Base-by-base conservation (phyloP, 2,329 filamentous ascomycete genomes). In the Neopestalotiopsis sp. region DNA sequence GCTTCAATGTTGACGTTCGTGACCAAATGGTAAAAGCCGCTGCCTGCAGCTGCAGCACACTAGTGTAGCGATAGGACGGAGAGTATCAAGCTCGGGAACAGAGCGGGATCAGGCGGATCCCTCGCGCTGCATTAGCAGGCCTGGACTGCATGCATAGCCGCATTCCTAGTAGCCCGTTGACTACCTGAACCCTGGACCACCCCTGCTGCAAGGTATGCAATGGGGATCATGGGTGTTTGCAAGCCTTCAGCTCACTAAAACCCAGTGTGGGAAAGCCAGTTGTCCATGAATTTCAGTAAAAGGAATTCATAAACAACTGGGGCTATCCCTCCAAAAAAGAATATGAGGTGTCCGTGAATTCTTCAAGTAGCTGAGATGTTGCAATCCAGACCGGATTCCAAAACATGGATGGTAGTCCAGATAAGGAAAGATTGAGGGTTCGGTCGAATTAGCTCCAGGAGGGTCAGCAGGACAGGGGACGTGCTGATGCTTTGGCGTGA, bases 61-160 rank as follows among this genome's bases (percentile, higher is more conserved):
- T 30, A 59, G 13, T 13, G 24, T 24, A 28, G 30, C 34, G 24
- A 30, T 6, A 59, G 24, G 20, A 30, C 24, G 20, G 24, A 30
- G 20, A 14, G 24, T 28, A 59, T 28, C 57, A 30, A 59, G 24
- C 30, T 34, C 57, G 57, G 57, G 57, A 59, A 59, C 57, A 59
- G 57, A 59, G 57, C 57, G 57, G 30, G 24, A 59, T 59, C 57
- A 59, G 57, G 57, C 57, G 57, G 24, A 10, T 30, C 57, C 57
- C 24, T 59, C 57, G 20, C 17, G 45, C 17, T 53, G 45, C 45
- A 53, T 20, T 53, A 53, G 45, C n/a, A 38, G 34, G 34, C 34
- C 10, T 10, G 34, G 34, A 53, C 45, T 28, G 30, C 57, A 32
- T 59, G 57, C 57, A 34, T 59, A 59, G 57, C 57, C 57, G 57